Conservation (phyloP, 2,329 filamentous ascomycete species). For the Alternaria longipes region DNA sequence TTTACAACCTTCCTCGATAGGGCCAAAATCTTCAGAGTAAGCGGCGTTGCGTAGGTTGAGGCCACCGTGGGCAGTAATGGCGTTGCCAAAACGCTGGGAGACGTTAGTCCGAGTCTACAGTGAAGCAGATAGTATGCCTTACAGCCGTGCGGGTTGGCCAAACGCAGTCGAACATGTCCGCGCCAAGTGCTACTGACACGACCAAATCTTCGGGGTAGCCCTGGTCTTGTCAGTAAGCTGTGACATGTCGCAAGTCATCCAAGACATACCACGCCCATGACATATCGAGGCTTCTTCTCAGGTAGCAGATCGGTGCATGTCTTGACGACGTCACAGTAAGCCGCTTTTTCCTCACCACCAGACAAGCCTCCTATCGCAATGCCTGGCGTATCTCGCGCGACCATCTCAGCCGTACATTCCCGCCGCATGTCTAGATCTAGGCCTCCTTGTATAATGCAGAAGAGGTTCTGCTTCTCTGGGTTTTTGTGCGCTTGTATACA, state of each 20-base stretch:
- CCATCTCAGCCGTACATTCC: constrained; percentile 87
- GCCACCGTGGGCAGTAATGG: constrained; percentile 81
- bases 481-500: constrained; percentile 91
- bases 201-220: constrained; percentile 96
- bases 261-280: constrained; percentile 84
- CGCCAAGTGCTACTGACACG: constrained; percentile 90
- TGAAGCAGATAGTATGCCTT: constrained; percentile 35
- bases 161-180: constrained; percentile 99
- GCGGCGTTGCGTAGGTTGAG: constrained; percentile 81
- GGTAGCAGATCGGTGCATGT: constrained; percentile 87
- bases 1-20: constrained; percentile 82
- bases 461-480: constrained; percentile 86
- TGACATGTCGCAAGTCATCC: background rate
- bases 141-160: constrained; percentile 95
- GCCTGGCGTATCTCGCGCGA: constrained; percentile 88
- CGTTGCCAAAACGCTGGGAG: constrained; percentile 83
- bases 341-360: constrained; percentile 91
- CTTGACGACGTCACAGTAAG: constrained; percentile 90
- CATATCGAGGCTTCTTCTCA: constrained; percentile 93
- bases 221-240: constrained; percentile 48
- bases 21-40: constrained; percentile 81
- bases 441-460: constrained; percentile 98
- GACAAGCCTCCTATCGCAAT: constrained; percentile 96
- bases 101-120: background rate
- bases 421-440: constrained; percentile 85